A percentile compares a stretch with the other conserved stretches of the same genome.
phyloP scores from a whole-genome alignment of 345 rosid species.

The Heritiera littoralis region DNA sequence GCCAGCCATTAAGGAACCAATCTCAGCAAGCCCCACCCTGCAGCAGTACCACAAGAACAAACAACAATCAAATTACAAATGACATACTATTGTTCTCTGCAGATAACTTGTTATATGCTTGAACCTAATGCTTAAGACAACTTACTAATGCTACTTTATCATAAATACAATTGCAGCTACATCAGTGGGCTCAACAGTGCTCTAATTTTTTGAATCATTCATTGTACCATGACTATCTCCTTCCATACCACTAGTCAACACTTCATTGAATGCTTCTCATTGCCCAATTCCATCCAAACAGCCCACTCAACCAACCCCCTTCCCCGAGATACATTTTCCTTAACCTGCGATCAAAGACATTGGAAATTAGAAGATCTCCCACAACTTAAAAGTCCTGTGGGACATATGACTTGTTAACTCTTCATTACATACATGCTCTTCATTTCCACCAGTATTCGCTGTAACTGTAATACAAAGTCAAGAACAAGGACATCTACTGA shows the following conservation, averaged over 20 bases:
- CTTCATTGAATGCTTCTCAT: conserved; percentile 4
- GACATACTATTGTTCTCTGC: neutral
- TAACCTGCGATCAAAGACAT: conserved; percentile 8
- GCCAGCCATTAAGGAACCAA: neutral
- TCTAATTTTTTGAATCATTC: neutral
- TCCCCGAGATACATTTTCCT: neutral
- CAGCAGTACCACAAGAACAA: neutral
- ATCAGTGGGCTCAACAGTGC: neutral
- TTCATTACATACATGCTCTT: conserved; percentile 12
- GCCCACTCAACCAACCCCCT: conserved; percentile 1
- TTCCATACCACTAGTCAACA: neutral
- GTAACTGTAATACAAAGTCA: neutral
- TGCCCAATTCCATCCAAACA: conserved; percentile 3
- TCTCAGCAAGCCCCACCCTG: neutral
- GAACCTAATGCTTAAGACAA: neutral
- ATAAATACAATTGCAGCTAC: neutral
- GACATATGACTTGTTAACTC: conserved; percentile 6
- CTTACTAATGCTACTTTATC: neutral
- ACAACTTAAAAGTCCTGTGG: neutral
- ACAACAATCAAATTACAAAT: neutral
- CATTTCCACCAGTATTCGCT: conserved; percentile 16
- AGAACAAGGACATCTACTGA: conserved; percentile 6
- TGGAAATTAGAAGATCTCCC: neutral
- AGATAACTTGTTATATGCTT: neutral
- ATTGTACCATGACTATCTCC: neutral